Conservation (phyloP, 495 filamentous ascomycete species). For the Annulohypoxylon stygium region DNA sequence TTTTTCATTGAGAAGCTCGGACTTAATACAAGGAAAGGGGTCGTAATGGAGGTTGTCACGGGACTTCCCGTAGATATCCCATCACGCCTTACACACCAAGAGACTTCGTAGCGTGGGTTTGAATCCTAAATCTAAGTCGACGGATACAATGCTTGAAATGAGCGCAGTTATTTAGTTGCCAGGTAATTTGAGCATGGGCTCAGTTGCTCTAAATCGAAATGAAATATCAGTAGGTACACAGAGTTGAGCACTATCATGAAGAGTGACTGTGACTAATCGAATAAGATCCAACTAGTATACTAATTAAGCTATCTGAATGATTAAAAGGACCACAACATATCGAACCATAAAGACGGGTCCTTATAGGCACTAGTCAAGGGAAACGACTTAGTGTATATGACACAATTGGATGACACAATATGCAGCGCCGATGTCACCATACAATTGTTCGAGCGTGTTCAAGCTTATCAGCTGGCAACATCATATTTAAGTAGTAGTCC, state of each 20-base stretch:
- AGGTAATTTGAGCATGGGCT: too few relatives aligned
- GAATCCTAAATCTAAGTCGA: too few relatives aligned
- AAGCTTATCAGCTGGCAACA: not conserved
- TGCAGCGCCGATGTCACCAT: slow-evolving; percentile 8
- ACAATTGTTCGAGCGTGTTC: not conserved
- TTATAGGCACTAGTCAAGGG: not conserved
- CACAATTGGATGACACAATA: slow-evolving; percentile 15
- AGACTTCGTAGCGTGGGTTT: not conserved
- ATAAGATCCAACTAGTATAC: not conserved
- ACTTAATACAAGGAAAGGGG: not conserved
- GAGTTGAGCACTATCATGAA: not conserved
- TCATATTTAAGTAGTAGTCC: slow-evolving; percentile 1
- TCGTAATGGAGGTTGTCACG: not conserved
- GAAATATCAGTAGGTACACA: too few relatives aligned
- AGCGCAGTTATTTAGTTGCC: too few relatives aligned
- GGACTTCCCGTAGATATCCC: too few relatives aligned
- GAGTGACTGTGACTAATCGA: not conserved
- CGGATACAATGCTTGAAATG: too few relatives aligned
- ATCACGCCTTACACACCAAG: not conserved
- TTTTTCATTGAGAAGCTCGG: not conserved
- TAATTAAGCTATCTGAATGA: not conserved
- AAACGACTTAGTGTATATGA: slow-evolving; percentile 3
- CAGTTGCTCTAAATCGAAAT: too few relatives aligned
- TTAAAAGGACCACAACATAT: not conserved
- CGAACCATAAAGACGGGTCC: slow-evolving; percentile 4